Evolutionary conservation across 768 basidiomycete genomes (phyloP), one percentile per base, ranked within the genome.

Genomic region (Amanita molliuscula): DNA sequence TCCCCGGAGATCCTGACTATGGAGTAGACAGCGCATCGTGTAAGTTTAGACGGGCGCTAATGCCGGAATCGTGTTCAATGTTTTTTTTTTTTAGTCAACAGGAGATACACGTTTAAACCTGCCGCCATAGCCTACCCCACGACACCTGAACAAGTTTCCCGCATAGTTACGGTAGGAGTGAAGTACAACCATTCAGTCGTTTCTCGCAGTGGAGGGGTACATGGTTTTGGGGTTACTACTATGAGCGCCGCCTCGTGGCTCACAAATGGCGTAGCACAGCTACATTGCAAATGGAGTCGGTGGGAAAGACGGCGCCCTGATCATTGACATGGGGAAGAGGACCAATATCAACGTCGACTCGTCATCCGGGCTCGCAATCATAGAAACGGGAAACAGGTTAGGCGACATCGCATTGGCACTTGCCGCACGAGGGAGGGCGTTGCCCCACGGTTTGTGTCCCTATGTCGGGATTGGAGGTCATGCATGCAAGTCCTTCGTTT

Each of bases 381-480:
- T 76, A 20, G 61, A 69, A 49, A 67, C 68, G 6, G 76, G 75
- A 3, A 71, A 68, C 52, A 59, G 71, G 16, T 59, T 79, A 2
- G 77, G 75, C 9, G 71, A 77, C 48, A 59, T 78, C 8, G 72
- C 74, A 4, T 54, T 63, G 18, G 58, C 65, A 1, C 58, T 79
- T 38, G 65, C 63, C 48, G 58, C 66, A 15, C 56, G 65, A 7
- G 68, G 70, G 40, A 62, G 73, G 35, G 78, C 71, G 0, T 40
- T 80, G 5, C 73, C 76, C 6, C 78, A 79, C 54, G 78, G 79
- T 0, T 72, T 70, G 1, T 80, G 78, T 54, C 66, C 74, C 3
- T 69, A 71, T 47, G 68, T 76, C 16, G 78, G 76, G 1, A 73
- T 75, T 45, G 77, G 78, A n/a, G 76, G 76, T 3, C 76, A 77